Evolutionary conservation across 1,284 basidiomycete species (phyloP), one percentile per base, ranked within the genome.

Genomic region (Trichosporon faecale): DNA sequence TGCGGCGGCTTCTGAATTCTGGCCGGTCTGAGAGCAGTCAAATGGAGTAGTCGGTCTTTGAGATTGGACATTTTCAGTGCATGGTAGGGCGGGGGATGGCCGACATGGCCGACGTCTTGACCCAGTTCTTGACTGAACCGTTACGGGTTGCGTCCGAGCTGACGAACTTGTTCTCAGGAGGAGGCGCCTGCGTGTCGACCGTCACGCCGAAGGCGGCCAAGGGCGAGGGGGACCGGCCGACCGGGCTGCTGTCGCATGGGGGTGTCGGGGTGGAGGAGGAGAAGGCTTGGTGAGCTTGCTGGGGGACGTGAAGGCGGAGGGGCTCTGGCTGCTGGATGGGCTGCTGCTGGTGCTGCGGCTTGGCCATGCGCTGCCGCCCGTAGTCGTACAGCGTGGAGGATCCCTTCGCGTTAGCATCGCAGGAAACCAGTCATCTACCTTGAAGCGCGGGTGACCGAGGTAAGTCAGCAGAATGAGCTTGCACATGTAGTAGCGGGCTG

Each of bases 401-500:
- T n/a, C 57, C 57, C 57, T 61, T 33, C 57, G 27, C 29, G 57
- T 61, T 23, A 61, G 57, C 57, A 61, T 33, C 18, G 27, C 27
- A 8, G 16, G 14, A n/a, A 61, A 12, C 27, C 27, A 18, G 27
- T n/a, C 57, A 61, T 21, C 65, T 21, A 76, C 79, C 72, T 76
- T 73, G 65, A 77, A 77, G 57, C 71, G 69, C 9, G 80, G 78
- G 76, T 82, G 80, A 27, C 77, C 74, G 44, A 82, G 74, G 73
- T 80, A 82, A 27, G 74, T 75, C 64, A 81, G 74, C 74, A 79
- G 71, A 29, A 77, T 49, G 25, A 82, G 76, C 69, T 82, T 82
- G 70, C 77, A 57, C 35, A 77, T 76, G 75, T 77, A 79, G 74
- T 81, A 82, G 74, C 79, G 77, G 33, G 79, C 80, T 82, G 70